Evolutionary conservation across 352 stramenopile genomes (phyloP), one percentile per base, ranked within the genome.

Genomic region (Phytophthora tentaculata): DNA sequence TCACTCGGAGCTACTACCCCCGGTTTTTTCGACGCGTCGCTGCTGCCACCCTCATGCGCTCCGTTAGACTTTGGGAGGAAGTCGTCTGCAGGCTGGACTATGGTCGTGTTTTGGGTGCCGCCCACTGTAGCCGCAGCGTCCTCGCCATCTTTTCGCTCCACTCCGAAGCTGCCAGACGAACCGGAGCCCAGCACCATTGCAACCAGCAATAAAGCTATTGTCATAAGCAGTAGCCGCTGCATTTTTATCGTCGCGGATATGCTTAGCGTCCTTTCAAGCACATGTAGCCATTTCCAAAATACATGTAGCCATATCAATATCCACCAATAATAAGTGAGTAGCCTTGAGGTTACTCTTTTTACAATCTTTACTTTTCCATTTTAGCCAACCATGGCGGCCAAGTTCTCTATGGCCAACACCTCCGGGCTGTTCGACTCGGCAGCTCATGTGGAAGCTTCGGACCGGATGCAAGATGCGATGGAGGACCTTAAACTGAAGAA

Each of bases 401-500:
- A 94, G 58, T 94, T 94, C 50, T 90, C 81, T 32, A 93, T 94
- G 85, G 85, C 73, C 49, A 89, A 87, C 62, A 86, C 77, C 4
- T 89, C 82, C 2, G 82, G 83, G 41, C 76, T 94, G 14, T 94
- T 94, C 61, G 83, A 86, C 69, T 70, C 86, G 20, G 81, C 74
- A 43, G 82, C 85, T 24, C 86, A 94, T 56, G 56, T 88, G 13
- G 84, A 92, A 65, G 84, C 86, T 6, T 82, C 83, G 14, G 83
- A 91, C 55, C 84, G 86, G 41, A 88, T 94, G 83, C 84, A 90
- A 20, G 69, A 62, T 43, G 86, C 86, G 0, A 88, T 91, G 79
- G 75, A 92, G 51, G 81, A 92, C 57, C 74, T 94, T 5, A 87
- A 89, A 52, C 29, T 86, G 48, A 88, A 86, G 52, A 79, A 89